Evolutionary conservation across 108 stramenopile species (phyloP).

Genomic region (Seminavis robusta): DNA sequence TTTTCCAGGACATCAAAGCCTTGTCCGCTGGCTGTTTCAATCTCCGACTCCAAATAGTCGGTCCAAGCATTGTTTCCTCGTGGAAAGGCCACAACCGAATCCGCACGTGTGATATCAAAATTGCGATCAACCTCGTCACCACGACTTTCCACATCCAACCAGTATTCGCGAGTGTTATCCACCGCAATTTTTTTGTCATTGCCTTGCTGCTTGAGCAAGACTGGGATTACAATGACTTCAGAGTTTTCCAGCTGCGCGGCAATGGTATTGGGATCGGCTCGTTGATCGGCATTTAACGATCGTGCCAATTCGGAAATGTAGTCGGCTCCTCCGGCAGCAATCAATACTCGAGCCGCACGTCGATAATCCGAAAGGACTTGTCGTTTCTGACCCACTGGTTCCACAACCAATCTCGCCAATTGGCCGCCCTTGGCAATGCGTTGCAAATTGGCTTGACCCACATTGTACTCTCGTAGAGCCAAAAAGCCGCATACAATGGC

Average conservation of each 20-base stretch:
- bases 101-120: constrained; percentile 53
- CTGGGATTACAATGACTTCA: constrained; percentile 72
- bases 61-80: constrained; percentile 47
- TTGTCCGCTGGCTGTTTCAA: constrained; percentile 64
- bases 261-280: constrained; percentile 66
- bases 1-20: constrained; percentile 78
- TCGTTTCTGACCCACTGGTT: constrained; percentile 25
- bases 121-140: constrained; percentile 67
- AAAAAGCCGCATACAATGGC: constrained; percentile 51
- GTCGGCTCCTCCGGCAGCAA: constrained; percentile 66
- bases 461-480: constrained; percentile 54
- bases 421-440: constrained; percentile 70
- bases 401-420: constrained; percentile 60
- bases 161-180: constrained; percentile 13
- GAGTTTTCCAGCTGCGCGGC: constrained; percentile 44
- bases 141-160: constrained; percentile 10
- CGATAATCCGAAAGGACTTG: constrained; percentile 49
- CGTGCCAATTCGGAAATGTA: constrained; percentile 64
- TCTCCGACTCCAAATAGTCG: constrained; percentile 60
- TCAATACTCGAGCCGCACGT: constrained; percentile 58
- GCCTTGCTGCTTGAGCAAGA: constrained; percentile 37
- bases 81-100: constrained; percentile 67
- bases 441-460: constrained; percentile 66
- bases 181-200: constrained; percentile 15
- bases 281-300: constrained; percentile 69